Base-by-base conservation (phyloP, 345 rosid genomes). In the Lepidium aucheri region DNA sequence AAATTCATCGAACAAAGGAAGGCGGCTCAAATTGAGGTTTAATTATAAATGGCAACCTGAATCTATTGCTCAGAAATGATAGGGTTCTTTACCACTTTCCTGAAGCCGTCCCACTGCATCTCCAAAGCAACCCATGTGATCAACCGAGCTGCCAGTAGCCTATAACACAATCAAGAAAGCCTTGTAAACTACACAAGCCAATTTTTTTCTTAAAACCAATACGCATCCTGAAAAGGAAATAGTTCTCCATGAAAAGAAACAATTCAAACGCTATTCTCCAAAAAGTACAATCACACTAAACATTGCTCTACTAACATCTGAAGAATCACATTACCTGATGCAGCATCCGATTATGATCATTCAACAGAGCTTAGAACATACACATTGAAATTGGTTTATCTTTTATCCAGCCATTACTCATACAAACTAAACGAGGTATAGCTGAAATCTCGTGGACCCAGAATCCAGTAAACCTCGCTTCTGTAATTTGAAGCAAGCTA, bases 51-150 rank as follows among this genome's bases (percentile, higher is more conserved):
- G 11, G 30, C 20, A 46, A 55, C 32, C 7, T 14, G 13, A 64
- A 46, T 7, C 63, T 28, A 11, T 9, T n/a, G 9, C 57, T 58
- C 14, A 69, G 11, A 43, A 56, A 15, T 9, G 28, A 10, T n/a
- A 41, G 20, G 57, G 18, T 11, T 20, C 44, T 57, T 28, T 44
- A 67, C 98, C 90, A 5, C 89, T 80, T 55, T 88, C 98, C 54
- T 93, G 97, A 62, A 90, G 85, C 41, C 81, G 80, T 38, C 96
- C 97, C 0, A 82, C 83, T 44, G 96, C 91, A 61, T 90, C 96
- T 13, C 81, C 88, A 51, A 93, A 90, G 77, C 96, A 90, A 18
- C 69, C 76, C 94, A 90, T 86, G 59, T 90, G 96, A 69, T 93
- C 96, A 41, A 82, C 88, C 1, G 97, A 84, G 76, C 80, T 72